Evolutionary conservation across 2,329 filamentous ascomycete genomes (phyloP).

Genomic region (Phialocephala subalpina): DNA sequence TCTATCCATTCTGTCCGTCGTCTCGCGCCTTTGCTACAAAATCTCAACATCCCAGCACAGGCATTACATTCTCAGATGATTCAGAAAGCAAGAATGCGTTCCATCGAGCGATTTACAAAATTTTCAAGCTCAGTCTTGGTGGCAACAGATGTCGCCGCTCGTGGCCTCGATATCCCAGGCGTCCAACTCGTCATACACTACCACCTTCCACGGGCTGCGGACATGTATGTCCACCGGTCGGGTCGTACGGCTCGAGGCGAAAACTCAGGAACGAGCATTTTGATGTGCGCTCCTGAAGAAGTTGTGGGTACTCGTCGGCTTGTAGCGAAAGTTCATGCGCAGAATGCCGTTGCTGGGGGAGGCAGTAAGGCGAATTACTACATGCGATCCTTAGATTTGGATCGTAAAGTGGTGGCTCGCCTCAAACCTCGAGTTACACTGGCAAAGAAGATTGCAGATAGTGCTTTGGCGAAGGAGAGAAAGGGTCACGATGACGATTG

Average conservation of each 20-base stretch:
- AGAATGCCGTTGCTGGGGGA: constrained; percentile 50
- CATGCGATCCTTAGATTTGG: constrained; percentile 83
- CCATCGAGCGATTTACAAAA: constrained; percentile 85
- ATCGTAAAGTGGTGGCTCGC: constrained; percentile 78
- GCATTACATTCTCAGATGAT: constrained; percentile 93
- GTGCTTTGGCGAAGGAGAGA: constrained; percentile 86
- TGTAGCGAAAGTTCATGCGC: constrained; percentile 85
- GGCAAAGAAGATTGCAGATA: constrained; percentile 88
- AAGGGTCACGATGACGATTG: constrained; percentile 84
- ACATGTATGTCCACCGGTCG: constrained; percentile 94
- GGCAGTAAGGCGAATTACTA: constrained; percentile 64
- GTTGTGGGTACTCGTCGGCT: constrained; percentile 84
- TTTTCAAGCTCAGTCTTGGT: constrained; percentile 73
- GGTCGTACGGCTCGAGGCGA: constrained; percentile 90
- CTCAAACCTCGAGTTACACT: constrained; percentile 81
- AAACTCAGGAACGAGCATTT: constrained; percentile 79
- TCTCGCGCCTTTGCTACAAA: constrained; percentile 83
- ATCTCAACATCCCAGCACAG: constrained; percentile 78
- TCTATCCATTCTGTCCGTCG: constrained; percentile 93
- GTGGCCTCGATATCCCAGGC: constrained; percentile 90
- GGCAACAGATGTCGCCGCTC: constrained; percentile 91
- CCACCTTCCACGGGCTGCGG: constrained; percentile 89
- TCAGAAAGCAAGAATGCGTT: constrained; percentile 93
- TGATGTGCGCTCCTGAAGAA: constrained; percentile 92
- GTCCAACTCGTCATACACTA: constrained; percentile 95